Percentiles rank a stretch among this genome's conserved stretches.
Conservation (phyloP, 768 basidiomycete genomes). For the Rhizopogon vinicolor region DNA sequence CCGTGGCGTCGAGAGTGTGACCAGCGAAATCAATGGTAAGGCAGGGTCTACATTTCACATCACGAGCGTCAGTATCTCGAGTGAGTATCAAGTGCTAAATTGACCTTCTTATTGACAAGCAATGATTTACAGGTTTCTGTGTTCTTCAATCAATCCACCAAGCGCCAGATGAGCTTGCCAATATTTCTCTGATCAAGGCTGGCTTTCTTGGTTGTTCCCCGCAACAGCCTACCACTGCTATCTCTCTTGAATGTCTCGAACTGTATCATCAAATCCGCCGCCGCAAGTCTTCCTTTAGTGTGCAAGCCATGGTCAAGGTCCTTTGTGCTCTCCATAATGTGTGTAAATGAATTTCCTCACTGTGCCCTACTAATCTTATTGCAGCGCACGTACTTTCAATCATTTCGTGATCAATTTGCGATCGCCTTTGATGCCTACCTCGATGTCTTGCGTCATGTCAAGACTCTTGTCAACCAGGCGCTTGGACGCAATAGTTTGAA, state of each 20-base stretch:
- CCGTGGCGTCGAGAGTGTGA: too few relatives aligned
- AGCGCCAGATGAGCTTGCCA: too few relatives aligned
- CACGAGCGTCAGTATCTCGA: too few relatives aligned
- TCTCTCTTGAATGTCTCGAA: conserved; percentile 21
- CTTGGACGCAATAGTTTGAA: conserved; percentile 25
- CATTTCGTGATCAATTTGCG: conserved; percentile 14
- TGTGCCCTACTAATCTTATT: conserved; percentile 21
- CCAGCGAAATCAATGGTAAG: too few relatives aligned
- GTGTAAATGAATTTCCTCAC: conserved; percentile 7
- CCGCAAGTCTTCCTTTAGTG: conserved; percentile 18
- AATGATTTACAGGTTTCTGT: too few relatives aligned
- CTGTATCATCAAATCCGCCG: conserved; percentile 11
- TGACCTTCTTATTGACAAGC: too few relatives aligned
- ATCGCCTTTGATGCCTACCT: conserved; percentile 34
- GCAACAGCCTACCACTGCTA: conserved; percentile 10
- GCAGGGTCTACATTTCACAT: too few relatives aligned
- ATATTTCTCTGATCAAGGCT: not conserved
- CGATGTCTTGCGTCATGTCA: conserved; percentile 14
- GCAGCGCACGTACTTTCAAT: conserved; percentile 6
- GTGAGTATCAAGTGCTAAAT: too few relatives aligned
- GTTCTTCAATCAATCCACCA: too few relatives aligned
- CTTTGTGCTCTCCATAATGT: conserved; percentile 21
- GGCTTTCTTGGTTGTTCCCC: not conserved
- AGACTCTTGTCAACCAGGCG: conserved; percentile 14
- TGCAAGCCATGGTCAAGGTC: conserved; percentile 22